Conservation (phyloP, 257 asterid species). For the Cynanchum wilfordii region DNA sequence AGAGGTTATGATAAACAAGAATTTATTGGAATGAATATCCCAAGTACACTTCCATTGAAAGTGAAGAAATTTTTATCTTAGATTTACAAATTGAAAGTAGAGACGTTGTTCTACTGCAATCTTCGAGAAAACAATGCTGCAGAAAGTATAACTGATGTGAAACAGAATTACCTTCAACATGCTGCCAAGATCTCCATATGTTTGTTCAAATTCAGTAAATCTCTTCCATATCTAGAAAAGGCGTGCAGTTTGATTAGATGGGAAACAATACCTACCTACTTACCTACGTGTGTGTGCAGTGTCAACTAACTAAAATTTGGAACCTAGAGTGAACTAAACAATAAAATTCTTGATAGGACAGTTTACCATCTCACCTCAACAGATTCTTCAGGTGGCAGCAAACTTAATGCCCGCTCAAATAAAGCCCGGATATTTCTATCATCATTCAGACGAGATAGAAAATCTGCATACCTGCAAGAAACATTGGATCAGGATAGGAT, state of each 20-base stretch:
- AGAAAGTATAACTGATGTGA: constrained; percentile 3
- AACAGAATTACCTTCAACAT: constrained; percentile 68
- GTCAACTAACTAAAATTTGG: background rate
- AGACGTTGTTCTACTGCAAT: background rate
- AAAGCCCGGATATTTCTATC: constrained; percentile 95
- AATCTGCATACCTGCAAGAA: constrained; percentile 85
- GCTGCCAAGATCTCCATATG: constrained; percentile 95
- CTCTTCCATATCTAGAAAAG: constrained; percentile 82
- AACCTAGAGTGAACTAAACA: background rate
- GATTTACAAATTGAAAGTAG: background rate
- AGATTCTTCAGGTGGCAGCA: constrained; percentile 88
- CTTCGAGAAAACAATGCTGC: background rate
- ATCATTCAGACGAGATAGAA: constrained; percentile 85
- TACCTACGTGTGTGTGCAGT: background rate
- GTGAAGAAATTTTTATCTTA: background rate
- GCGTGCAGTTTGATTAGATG: background rate
- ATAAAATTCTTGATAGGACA: background rate
- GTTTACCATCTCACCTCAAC: constrained; percentile 55
- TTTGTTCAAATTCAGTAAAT: constrained; percentile 82
- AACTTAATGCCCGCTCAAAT: constrained; percentile 93
- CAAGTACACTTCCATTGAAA: background rate
- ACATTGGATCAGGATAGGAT: constrained; percentile 15
- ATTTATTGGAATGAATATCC: background rate
- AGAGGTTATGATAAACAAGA: background rate
- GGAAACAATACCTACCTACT: background rate